Conservation (phyloP, 306 rosid species). For the Phaseolus lunatus region DNA sequence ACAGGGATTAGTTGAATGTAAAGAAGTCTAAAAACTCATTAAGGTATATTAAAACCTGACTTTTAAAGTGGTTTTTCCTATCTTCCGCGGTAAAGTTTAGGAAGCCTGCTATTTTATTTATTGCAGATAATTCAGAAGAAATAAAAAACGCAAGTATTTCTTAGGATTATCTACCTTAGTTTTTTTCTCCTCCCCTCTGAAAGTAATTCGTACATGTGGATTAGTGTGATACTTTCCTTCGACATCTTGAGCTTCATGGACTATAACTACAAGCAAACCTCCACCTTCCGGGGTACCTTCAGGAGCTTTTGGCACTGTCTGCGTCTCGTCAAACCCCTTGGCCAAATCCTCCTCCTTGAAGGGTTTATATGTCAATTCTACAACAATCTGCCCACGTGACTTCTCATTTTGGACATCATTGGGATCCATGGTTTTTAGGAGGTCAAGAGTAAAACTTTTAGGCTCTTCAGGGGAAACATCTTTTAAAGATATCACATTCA, state of each 20-base stretch:
- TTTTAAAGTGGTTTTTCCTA: slow-evolving; percentile 5
- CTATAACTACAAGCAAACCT: slow-evolving; percentile 73
- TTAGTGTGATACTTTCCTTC: slow-evolving; percentile 95
- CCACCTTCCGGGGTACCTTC: slow-evolving; percentile 87
- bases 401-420: slow-evolving; percentile 74
- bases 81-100: neutral
- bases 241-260: slow-evolving; percentile 93
- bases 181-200: slow-evolving; percentile 85
- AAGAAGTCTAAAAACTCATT: slow-evolving; percentile 18
- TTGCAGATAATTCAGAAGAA: slow-evolving; percentile 22
- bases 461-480: slow-evolving; percentile 69
- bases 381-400: slow-evolving; percentile 76
- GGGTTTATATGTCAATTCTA: slow-evolving; percentile 83
- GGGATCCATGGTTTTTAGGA: slow-evolving; percentile 71
- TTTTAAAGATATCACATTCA: slow-evolving; percentile 70
- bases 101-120: slow-evolving; percentile 21
- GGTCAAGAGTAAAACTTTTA: slow-evolving; percentile 72
- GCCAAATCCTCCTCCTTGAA: slow-evolving; percentile 75
- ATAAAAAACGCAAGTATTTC: slow-evolving; percentile 14
- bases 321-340: slow-evolving; percentile 60
- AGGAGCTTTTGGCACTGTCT: slow-evolving; percentile 62
- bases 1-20: neutral
- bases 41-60: slow-evolving; percentile 9
- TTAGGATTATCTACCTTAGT: slow-evolving; percentile 67
- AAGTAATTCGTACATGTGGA: slow-evolving; percentile 78